These are phyloP conservation scores for Ensete ventricosum DNA, from an alignment of 176 grass and related monocot species.

Conservation along the genomic window DNA sequence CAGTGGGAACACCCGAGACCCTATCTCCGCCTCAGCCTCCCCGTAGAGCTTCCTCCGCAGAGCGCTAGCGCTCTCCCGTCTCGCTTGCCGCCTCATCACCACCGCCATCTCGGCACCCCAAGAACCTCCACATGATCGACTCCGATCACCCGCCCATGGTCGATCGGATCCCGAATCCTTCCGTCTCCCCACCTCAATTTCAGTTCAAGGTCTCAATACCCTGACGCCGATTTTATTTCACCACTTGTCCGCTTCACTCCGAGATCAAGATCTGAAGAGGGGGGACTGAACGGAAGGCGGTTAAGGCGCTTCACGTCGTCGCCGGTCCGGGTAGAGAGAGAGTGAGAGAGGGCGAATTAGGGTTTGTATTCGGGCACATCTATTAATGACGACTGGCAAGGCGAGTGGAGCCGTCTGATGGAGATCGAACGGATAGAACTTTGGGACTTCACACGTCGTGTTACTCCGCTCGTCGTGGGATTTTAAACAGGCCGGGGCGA, in stretches of 20 bases:
- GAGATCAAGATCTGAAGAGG: background rate
- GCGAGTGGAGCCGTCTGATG: background rate
- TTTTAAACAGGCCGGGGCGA: background rate
- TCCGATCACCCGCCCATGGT: background rate
- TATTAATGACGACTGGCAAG: background rate
- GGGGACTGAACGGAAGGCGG: background rate
- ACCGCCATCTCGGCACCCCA: background rate
- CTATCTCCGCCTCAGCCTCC: constrained; percentile 10
- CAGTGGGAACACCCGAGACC: constrained; percentile 2
- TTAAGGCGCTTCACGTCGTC: constrained; percentile 10
- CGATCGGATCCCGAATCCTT: background rate
- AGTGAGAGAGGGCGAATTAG: constrained; percentile 15
- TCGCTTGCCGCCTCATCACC: constrained; percentile 19
- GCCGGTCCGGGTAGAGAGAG: background rate
- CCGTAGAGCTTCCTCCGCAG: background rate
- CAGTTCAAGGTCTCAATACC: background rate
- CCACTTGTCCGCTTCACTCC: background rate
- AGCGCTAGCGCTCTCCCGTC: constrained; percentile 33
- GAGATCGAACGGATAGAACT: background rate
- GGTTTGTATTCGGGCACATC: constrained; percentile 17
- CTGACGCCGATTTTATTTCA: background rate
- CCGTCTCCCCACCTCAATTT: background rate
- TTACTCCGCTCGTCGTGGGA: background rate
- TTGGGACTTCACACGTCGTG: background rate
- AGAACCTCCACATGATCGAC: background rate